phyloP scores from a whole-genome alignment of 179 eudicot genomes.

The Sideroxylon spinosum region DNA sequence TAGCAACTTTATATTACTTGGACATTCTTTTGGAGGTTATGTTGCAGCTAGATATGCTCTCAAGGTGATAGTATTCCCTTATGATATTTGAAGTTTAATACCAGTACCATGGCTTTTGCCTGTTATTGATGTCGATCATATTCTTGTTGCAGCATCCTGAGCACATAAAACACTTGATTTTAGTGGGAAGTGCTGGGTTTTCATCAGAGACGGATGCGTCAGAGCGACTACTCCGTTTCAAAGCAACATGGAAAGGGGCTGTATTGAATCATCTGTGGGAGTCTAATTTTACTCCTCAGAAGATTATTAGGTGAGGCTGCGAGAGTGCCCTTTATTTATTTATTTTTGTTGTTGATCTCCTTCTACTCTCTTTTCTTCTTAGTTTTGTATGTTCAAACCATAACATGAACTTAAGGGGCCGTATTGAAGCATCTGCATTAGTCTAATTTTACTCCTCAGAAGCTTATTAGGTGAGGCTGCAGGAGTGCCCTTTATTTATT shows the following conservation, averaged over 20 bases:
- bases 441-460: slow-evolving; percentile 88
- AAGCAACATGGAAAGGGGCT: slow-evolving; percentile 91
- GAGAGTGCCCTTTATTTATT: slow-evolving; percentile 5
- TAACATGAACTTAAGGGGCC: slow-evolving; percentile 59
- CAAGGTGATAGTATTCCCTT: slow-evolving; percentile 40
- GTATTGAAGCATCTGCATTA: slow-evolving; percentile 86
- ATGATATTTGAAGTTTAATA: slow-evolving; percentile 5
- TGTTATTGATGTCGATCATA: slow-evolving; percentile 14
- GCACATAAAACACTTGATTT: slow-evolving; percentile 79
- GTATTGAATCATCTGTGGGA: slow-evolving; percentile 89
- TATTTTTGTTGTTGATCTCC: background rate
- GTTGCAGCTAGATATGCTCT: slow-evolving; percentile 83
- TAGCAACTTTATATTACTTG: slow-evolving; percentile 73
- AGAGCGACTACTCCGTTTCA: slow-evolving; percentile 56
- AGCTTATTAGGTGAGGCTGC: slow-evolving; percentile 73
- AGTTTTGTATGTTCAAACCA: background rate
- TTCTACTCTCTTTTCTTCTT: background rate
- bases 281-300: slow-evolving; percentile 88
- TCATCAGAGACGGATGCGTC: slow-evolving; percentile 58
- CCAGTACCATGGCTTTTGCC: background rate
- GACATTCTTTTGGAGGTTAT: slow-evolving; percentile 97
- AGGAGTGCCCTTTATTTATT: background rate
- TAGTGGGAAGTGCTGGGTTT: slow-evolving; percentile 91
- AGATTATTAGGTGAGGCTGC: slow-evolving; percentile 56
- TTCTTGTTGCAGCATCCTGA: slow-evolving; percentile 71